Evolutionary conservation across 164 flowering plant genomes (phyloP), one percentile per base, ranked within the genome.

Genomic region (Cinnamomum chago): DNA sequence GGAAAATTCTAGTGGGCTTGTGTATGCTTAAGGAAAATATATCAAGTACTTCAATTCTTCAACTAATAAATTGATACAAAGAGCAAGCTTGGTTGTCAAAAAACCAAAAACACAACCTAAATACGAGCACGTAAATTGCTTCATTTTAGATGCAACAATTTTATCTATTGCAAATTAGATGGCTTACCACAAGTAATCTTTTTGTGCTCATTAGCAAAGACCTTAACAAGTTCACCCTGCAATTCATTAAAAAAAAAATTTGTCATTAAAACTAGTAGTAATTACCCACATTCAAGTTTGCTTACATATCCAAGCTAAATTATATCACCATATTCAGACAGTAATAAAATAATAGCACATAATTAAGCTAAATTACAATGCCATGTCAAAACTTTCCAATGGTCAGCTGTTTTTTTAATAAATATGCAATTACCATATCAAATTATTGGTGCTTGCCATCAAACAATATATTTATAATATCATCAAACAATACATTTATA

Each of bases 201-300:
- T 69, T 81, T 84, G 67, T 92, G 86, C 67, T 90, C 99, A 86
- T 95, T 95, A 17, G 98, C 99, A 72, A 93, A 93, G 75, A 93
- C 96, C 80, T 82, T 90, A 51, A 90, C 97, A 80, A 90, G 94
- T 79, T 95, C 97, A 74, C 99, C 99, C 98, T 95, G 87, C 20
- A 65, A 35, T 22, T 5, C 25, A 40, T 24, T 6, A 40, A 2
- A 64, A 64, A 64, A 22, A 22, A 30, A 30, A 3, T n/a, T n/a
- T 7, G 64, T n/a, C 23, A 2, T 60, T 23, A 60, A 60, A 60
- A 60, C 23, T 20, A 60, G 23, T 6, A 60, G 64, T 18, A 6
- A 11, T 23, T 64, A 25, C 24, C 67, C 3, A 25, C 7, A 64
- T 13, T 23, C 28, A 64, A 64, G 14, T 23, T 22, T n/a, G 12